Conservation (phyloP, 495 filamentous ascomycete species). For the Penicillium goetzii region DNA sequence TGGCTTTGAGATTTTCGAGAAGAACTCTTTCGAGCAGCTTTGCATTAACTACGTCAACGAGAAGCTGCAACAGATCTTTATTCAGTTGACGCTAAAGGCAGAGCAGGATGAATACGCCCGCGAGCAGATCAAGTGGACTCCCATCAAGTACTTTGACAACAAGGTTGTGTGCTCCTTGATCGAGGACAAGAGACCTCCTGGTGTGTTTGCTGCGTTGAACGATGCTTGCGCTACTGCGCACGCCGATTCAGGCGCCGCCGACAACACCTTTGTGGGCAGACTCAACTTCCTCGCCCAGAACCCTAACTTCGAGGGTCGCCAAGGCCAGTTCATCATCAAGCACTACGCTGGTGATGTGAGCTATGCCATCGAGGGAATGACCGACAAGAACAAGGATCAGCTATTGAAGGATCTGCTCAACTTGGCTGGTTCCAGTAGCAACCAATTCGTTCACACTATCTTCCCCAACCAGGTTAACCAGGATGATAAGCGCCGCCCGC, state of each 20-base stretch:
- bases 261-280: conserved; percentile 92
- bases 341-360: conserved; percentile 98
- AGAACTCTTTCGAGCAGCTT: conserved; percentile 98
- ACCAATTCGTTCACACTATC: conserved; percentile 79
- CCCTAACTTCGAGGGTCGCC: conserved; percentile 86
- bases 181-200: conserved; percentile 87
- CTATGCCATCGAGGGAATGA: conserved; percentile 96
- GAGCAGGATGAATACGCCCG: conserved; percentile 98
- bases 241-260: conserved; percentile 90
- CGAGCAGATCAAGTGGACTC: conserved; percentile 98
- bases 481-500: conserved; percentile 91
- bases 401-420: conserved; percentile 92
- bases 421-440: conserved; percentile 80
- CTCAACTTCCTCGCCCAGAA: conserved; percentile 87
- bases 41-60: conserved; percentile 99
- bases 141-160: conserved; percentile 99
- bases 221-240: conserved; percentile 97
- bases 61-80: conserved; percentile 99
- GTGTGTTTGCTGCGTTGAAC: conserved; percentile 94
- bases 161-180: conserved; percentile 98
- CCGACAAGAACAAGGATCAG: conserved; percentile 99
- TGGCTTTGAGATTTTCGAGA: conserved; percentile 99
- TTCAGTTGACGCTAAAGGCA: conserved; percentile 93
- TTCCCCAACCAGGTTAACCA: conserved; percentile 96
- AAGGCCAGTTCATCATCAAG: conserved; percentile 97